Evolutionary conservation across 495 filamentous ascomycete species (phyloP).

Genomic region (Evernia prunastri): DNA sequence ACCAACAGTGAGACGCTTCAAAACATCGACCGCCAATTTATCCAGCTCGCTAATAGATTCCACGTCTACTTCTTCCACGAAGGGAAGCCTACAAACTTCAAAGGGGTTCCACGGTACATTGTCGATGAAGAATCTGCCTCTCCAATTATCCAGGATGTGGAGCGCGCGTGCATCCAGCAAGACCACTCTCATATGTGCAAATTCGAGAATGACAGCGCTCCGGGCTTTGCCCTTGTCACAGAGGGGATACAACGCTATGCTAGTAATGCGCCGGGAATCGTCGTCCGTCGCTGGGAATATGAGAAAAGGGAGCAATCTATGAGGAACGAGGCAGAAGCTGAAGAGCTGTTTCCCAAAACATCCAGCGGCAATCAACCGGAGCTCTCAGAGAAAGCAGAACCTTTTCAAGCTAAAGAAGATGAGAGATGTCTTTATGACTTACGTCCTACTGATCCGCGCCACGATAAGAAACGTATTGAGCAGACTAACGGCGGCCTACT

Average conservation of each 20-base stretch:
- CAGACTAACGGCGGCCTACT: too few relatives aligned
- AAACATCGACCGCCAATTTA: constrained; percentile 71
- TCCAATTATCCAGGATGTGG: constrained; percentile 66
- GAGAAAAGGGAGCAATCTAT: constrained; percentile 57
- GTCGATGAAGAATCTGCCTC: constrained; percentile 72
- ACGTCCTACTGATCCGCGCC: too few relatives aligned
- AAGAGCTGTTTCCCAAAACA: too few relatives aligned
- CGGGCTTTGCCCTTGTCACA: constrained; percentile 68
- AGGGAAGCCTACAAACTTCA: constrained; percentile 50
- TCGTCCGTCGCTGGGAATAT: constrained; percentile 56
- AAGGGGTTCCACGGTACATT: constrained; percentile 53
- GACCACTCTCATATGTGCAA: constrained; percentile 82
- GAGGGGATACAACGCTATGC: constrained; percentile 67
- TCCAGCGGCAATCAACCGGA: too few relatives aligned
- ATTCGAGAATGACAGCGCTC: constrained; percentile 63
- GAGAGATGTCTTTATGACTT: too few relatives aligned
- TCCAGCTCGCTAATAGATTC: constrained; percentile 65
- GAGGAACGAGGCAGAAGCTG: too few relatives aligned
- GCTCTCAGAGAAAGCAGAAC: too few relatives aligned
- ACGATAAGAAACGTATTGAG: too few relatives aligned
- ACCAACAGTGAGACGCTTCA: constrained; percentile 74
- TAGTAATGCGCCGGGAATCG: constrained; percentile 48
- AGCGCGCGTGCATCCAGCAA: constrained; percentile 71
- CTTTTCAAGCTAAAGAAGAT: too few relatives aligned
- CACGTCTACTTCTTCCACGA: constrained; percentile 70